phyloP scores from a whole-genome alignment of 2,329 filamentous ascomycete species.

The Ascochyta fabae region DNA sequence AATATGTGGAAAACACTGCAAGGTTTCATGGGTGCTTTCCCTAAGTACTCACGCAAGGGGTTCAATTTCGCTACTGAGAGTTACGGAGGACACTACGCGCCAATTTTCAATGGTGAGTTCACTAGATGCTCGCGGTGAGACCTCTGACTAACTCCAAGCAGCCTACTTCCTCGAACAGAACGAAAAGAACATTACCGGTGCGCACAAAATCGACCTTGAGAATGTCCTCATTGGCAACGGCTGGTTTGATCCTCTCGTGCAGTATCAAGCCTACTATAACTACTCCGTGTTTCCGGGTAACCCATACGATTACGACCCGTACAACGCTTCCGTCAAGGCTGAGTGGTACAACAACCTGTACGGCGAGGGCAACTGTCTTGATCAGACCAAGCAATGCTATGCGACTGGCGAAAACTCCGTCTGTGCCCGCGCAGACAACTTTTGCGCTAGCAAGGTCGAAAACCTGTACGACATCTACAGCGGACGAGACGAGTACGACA shows the following conservation, averaged over 20 bases:
- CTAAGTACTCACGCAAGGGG: slow-evolving; percentile 52
- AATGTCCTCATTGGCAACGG: slow-evolving; percentile 64
- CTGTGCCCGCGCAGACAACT: slow-evolving; percentile 62
- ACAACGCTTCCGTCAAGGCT: slow-evolving; percentile 57
- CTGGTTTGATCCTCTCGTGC: slow-evolving; percentile 63
- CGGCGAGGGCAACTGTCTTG: slow-evolving; percentile 66
- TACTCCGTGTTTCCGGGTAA: slow-evolving; percentile 63
- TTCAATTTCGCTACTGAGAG: slow-evolving; percentile 64
- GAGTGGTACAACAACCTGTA: slow-evolving; percentile 67
- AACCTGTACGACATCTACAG: slow-evolving; percentile 58
- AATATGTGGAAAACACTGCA: slow-evolving; percentile 68
- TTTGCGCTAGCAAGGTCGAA: slow-evolving; percentile 63
- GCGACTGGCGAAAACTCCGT: slow-evolving; percentile 57
- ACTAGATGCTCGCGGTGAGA: slow-evolving; percentile 1
- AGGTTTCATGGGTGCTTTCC: slow-evolving; percentile 69
- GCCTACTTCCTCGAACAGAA: slow-evolving; percentile 58
- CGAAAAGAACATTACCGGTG: slow-evolving; percentile 51
- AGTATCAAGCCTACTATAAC: slow-evolving; percentile 65
- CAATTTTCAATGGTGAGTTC: slow-evolving; percentile 56
- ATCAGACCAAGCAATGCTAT: slow-evolving; percentile 63
- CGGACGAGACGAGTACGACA: slow-evolving; percentile 65
- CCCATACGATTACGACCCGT: slow-evolving; percentile 62
- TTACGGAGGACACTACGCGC: slow-evolving; percentile 66
- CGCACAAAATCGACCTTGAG: slow-evolving; percentile 57
- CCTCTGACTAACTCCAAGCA: slow-evolving; percentile 5